Evolutionary conservation across 1,284 basidiomycete genomes (phyloP).

Genomic region (Boletus smithii): DNA sequence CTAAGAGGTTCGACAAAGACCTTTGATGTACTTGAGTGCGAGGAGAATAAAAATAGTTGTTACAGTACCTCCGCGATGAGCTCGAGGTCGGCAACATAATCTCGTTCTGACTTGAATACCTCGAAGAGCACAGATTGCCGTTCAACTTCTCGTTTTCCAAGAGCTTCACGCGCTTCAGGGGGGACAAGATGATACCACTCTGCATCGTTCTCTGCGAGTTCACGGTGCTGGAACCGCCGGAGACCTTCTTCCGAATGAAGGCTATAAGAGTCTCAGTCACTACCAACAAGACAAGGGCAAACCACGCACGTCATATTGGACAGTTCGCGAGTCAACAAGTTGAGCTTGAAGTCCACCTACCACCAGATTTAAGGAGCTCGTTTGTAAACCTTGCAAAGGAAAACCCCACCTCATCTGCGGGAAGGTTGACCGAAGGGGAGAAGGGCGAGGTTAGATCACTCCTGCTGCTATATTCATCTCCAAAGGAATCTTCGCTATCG

Average conservation of each 20-base stretch:
- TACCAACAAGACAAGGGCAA: conserved; percentile 15
- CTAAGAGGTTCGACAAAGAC: conserved; percentile 65
- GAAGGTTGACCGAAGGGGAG: conserved; percentile 23
- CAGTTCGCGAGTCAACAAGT: conserved; percentile 45
- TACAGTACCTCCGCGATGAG: conserved; percentile 58
- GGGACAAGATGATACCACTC: conserved; percentile 80
- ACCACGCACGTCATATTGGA: conserved; percentile 53
- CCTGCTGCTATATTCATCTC: conserved; percentile 11
- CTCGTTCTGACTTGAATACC: conserved; percentile 75
- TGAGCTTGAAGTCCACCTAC: conserved; percentile 33
- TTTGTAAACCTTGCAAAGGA: neutral
- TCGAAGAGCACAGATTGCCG: conserved; percentile 82
- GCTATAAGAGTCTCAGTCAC: conserved; percentile 30
- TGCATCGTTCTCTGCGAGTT: conserved; percentile 58
- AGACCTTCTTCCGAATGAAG: conserved; percentile 64
- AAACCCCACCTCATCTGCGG: conserved; percentile 30
- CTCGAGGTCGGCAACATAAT: conserved; percentile 74
- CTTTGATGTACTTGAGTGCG: conserved; percentile 35
- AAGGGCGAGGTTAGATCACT: conserved; percentile 21
- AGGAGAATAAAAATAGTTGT: neutral
- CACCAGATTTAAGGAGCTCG: conserved; percentile 7
- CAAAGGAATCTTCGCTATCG: conserved; percentile 24
- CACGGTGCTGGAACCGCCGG: conserved; percentile 58
- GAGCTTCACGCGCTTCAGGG: conserved; percentile 56
- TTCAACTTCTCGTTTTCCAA: conserved; percentile 70